These are phyloP conservation scores for Letharia lupina DNA, from an alignment of 495 filamentous ascomycete species.

Conservation along the genomic window DNA sequence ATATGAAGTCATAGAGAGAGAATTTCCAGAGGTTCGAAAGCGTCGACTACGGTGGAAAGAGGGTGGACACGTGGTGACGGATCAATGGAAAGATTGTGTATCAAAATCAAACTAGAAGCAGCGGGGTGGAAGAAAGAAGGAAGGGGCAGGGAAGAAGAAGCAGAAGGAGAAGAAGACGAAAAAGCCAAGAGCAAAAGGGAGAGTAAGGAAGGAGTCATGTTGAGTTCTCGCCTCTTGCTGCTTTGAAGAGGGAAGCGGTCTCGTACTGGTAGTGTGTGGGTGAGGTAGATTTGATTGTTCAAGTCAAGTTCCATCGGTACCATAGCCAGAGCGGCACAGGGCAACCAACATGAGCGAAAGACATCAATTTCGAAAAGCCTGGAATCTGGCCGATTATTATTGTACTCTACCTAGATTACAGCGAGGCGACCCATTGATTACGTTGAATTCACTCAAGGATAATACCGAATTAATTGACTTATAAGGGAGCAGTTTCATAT, in stretches of 20 bases:
- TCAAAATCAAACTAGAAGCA: neutral
- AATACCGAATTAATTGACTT: no score
- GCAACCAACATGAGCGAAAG: slow-evolving; percentile 1
- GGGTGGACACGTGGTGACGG: neutral
- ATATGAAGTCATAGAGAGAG: neutral
- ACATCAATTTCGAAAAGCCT: no score
- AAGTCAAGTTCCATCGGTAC: no score
- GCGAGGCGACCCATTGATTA: no score
- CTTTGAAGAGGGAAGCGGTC: no score
- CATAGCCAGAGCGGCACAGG: neutral
- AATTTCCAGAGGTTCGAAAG: neutral
- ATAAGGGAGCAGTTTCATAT: no score
- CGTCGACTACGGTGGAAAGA: neutral
- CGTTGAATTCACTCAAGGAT: no score
- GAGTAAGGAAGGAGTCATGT: neutral
- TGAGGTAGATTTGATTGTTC: neutral
- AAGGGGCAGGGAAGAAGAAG: neutral
- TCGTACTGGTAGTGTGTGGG: neutral
- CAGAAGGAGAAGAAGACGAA: neutral
- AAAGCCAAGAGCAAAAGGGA: neutral
- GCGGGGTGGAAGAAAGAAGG: neutral
- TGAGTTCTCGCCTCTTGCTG: neutral
- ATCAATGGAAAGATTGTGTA: neutral
- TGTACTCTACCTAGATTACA: no score
- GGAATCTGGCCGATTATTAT: no score